phyloP scores from a whole-genome alignment of 768 basidiomycete genomes.

The Steccherinum ochraceum region DNA sequence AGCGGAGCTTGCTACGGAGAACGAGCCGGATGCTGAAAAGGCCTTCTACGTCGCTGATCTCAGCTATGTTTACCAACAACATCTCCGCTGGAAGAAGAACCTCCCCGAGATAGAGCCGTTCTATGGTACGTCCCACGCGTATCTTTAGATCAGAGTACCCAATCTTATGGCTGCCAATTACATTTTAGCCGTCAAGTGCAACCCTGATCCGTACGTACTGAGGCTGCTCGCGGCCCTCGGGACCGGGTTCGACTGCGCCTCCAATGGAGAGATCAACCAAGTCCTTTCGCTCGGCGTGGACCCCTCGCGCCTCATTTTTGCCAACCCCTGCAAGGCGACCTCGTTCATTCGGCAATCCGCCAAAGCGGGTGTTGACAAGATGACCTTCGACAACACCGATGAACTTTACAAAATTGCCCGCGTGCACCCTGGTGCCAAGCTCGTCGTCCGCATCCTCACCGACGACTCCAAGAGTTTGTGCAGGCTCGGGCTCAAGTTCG shows the following conservation, averaged over 20 bases:
- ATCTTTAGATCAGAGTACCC: constrained; percentile 5
- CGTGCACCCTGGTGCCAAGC: constrained; percentile 71
- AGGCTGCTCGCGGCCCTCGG: constrained; percentile 87
- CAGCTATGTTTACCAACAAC: constrained; percentile 78
- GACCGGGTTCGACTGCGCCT: constrained; percentile 95
- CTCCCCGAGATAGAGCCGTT: constrained; percentile 89
- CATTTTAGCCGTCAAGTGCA: constrained; percentile 85
- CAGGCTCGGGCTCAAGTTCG: constrained; percentile 92
- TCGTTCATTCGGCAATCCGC: constrained; percentile 89
- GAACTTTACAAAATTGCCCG: constrained; percentile 91
- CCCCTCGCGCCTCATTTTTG: constrained; percentile 87
- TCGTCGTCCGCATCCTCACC: constrained; percentile 93
- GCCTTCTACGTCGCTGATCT: constrained; percentile 98
- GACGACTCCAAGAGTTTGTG: constrained; percentile 96
- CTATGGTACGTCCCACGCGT: constrained; percentile 61
- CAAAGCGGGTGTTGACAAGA: constrained; percentile 73
- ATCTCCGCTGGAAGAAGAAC: constrained; percentile 70
- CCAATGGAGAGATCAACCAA: constrained; percentile 83
- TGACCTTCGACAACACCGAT: constrained; percentile 99
- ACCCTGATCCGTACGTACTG: constrained; percentile 93
- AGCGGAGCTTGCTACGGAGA: constrained; percentile 39
- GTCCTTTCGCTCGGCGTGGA: constrained; percentile 70
- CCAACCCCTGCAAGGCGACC: constrained; percentile 96
- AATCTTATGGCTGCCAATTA: constrained; percentile 17
- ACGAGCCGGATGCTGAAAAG: constrained; percentile 73